These are phyloP conservation scores for Podosphaera fusca DNA, from an alignment of 2,329 filamentous ascomycete species.

Conservation along the genomic window DNA sequence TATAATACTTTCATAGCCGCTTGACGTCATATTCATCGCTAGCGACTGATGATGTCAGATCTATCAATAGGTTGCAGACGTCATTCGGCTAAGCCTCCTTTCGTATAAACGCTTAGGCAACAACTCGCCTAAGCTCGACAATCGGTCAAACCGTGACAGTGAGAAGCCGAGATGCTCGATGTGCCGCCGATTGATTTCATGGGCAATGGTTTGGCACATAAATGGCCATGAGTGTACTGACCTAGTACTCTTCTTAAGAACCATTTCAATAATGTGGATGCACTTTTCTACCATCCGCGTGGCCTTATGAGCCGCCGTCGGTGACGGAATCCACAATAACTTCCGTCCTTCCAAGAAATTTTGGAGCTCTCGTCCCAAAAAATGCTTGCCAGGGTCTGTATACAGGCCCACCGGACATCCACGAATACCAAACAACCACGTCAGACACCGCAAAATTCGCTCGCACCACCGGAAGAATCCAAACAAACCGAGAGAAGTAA, in stretches of 20 bases:
- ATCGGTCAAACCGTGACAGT: too few species aligned
- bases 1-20: too few species aligned
- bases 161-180: background rate
- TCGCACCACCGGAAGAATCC: too few species aligned
- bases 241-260: background rate
- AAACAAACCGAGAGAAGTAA: too few species aligned
- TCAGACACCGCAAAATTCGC: background rate
- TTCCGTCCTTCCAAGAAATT: background rate
- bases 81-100: too few species aligned
- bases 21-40: too few species aligned
- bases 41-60: too few species aligned
- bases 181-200: background rate
- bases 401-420: background rate
- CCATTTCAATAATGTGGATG: background rate
- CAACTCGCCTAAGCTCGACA: too few species aligned
- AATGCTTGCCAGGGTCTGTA: background rate
- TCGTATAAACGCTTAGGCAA: too few species aligned
- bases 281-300: background rate
- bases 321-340: background rate
- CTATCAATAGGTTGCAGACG: too few species aligned
- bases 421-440: background rate
- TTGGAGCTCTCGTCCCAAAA: background rate
- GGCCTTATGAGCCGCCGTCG: background rate
- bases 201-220: background rate
- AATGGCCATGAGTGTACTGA: background rate